A percentile compares a stretch with the other conserved stretches of the same genome.
Conservation (phyloP, 169 alveolate genomes). For the Plasmodium gaboni region DNA sequence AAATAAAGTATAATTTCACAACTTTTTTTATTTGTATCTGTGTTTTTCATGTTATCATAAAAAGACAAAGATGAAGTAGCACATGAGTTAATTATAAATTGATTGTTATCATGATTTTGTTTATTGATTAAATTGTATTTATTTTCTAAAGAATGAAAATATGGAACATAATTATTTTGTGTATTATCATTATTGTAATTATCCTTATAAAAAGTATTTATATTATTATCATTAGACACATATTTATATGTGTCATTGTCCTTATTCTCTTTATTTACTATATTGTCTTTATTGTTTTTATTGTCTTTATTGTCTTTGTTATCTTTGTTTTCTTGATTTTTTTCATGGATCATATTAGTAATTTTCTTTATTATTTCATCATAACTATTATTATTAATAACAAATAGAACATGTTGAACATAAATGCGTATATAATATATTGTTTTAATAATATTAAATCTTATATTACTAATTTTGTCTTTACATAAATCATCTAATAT, state of each 20-base stretch:
- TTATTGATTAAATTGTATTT: constrained; percentile 8
- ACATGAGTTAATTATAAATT: constrained; percentile 47
- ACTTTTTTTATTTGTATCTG: constrained; percentile 36
- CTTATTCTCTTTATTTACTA: too few relatives aligned
- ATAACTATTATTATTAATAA: constrained; percentile 39
- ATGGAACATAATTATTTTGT: neutral
- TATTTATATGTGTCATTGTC: too few relatives aligned
- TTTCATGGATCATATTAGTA: constrained; percentile 17
- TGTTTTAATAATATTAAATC: constrained; percentile 61
- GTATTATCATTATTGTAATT: neutral
- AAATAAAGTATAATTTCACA: constrained; percentile 48
- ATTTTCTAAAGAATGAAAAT: constrained; percentile 44
- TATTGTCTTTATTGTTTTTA: neutral
- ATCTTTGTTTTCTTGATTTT: constrained; percentile 20
- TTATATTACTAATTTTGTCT: constrained; percentile 62
- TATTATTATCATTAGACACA: too few relatives aligned
- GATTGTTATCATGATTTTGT: constrained; percentile 8
- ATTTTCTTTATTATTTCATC: constrained; percentile 39
- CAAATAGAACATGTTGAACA: constrained; percentile 37
- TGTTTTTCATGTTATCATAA: constrained; percentile 75
- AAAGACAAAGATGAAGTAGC: constrained; percentile 34
- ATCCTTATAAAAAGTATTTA: too few relatives aligned
- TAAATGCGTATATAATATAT: constrained; percentile 50
- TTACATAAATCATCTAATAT: constrained; percentile 32
- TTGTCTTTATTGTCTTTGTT: neutral